These are phyloP conservation scores for Kwoniella shandongensis DNA, from an alignment of 768 basidiomycete genomes.

Conservation along the genomic window DNA sequence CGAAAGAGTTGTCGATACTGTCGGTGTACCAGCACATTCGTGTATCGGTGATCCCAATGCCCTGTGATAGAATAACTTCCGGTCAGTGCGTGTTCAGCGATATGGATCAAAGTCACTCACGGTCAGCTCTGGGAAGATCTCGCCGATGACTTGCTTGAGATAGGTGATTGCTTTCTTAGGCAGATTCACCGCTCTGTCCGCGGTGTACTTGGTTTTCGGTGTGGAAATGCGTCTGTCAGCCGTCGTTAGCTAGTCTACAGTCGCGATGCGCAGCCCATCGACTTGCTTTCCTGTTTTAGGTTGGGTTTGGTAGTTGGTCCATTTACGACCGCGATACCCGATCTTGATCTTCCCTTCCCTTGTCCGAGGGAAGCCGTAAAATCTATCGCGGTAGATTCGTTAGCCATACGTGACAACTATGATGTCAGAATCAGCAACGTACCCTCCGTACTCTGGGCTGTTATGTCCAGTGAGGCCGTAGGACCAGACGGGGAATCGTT, in stretches of 20 bases:
- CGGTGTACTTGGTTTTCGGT: constrained; percentile 27
- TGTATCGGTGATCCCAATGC: constrained; percentile 31
- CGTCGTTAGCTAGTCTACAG: background rate
- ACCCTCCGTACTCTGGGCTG: constrained; percentile 31
- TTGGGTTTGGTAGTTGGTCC: constrained; percentile 33
- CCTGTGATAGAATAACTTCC: too few relatives aligned
- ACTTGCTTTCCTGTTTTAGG: constrained; percentile 31
- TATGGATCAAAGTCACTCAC: too few relatives aligned
- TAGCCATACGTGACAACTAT: background rate
- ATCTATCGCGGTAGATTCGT: constrained; percentile 3
- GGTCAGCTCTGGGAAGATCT: constrained; percentile 29
- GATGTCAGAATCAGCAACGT: background rate
- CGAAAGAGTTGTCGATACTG: constrained; percentile 33
- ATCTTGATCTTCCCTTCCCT: constrained; percentile 30
- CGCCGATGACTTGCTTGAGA: constrained; percentile 24
- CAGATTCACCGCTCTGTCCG: constrained; percentile 23
- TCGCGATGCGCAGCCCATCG: background rate
- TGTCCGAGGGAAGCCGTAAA: constrained; percentile 29
- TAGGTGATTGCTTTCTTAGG: constrained; percentile 26
- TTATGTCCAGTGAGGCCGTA: constrained; percentile 34
- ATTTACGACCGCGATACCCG: constrained; percentile 35
- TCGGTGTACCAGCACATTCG: constrained; percentile 43
- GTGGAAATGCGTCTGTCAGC: constrained; percentile 21
- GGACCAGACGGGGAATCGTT: constrained; percentile 31
- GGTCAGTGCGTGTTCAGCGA: too few relatives aligned